Evolutionary conservation across 805 yeast genomes (phyloP).

Genomic region (Ogataea naganishii): DNA sequence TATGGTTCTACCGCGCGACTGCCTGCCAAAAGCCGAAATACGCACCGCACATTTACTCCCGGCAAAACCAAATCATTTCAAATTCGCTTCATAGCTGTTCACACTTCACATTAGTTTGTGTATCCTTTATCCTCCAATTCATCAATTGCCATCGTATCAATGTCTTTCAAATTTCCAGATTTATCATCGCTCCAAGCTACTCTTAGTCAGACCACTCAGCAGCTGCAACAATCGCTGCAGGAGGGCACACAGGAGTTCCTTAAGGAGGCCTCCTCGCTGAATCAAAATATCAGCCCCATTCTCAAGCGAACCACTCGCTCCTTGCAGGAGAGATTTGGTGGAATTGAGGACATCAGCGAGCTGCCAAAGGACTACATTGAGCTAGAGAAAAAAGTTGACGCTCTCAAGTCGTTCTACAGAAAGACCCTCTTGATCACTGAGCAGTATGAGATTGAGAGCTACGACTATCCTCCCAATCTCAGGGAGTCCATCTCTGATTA

Average conservation of each 20-base stretch:
- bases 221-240: conserved; percentile 21
- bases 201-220: conserved; percentile 26
- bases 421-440: conserved; percentile 40
- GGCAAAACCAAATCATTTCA: too few species aligned
- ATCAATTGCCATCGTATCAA: conserved; percentile 3
- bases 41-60: too few species aligned
- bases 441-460: conserved; percentile 66
- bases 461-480: conserved; percentile 78
- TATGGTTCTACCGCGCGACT: too few species aligned
- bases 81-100: background rate
- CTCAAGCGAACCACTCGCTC: conserved; percentile 52
- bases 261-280: conserved; percentile 26
- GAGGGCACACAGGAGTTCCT: conserved; percentile 21
- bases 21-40: too few species aligned
- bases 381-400: conserved; percentile 60
- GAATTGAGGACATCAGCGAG: conserved; percentile 60
- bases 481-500: conserved; percentile 58
- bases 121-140: background rate
- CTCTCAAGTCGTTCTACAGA: conserved; percentile 51
- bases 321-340: conserved; percentile 54
- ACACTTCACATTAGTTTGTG: background rate
- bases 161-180: conserved; percentile 25
- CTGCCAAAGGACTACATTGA: conserved; percentile 65
- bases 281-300: conserved; percentile 38
- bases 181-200: conserved; percentile 19